These are phyloP conservation scores for Pterocarpus santalinus DNA, from an alignment of 306 rosid genomes.

Conservation along the genomic window DNA sequence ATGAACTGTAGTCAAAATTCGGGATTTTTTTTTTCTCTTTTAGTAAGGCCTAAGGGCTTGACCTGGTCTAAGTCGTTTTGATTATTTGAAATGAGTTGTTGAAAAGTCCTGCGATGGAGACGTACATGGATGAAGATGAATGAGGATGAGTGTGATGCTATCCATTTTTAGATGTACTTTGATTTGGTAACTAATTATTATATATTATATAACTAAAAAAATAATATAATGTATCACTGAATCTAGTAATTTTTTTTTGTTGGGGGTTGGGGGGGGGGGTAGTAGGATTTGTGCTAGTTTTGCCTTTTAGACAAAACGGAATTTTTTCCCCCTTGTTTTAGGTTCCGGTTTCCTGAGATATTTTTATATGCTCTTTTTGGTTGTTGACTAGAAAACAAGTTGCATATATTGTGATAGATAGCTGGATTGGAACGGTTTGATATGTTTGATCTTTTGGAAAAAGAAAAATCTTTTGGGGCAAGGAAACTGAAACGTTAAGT, in stretches of 20 bases:
- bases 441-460: neutral
- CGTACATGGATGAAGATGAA: neutral
- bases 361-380: neutral
- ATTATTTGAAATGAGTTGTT: conserved; percentile 28
- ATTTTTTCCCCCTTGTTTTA: neutral
- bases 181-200: conserved; percentile 10
- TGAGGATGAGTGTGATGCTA: neutral
- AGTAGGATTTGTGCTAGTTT: conserved; percentile 23
- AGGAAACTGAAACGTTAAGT: neutral
- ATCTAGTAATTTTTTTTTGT: conserved; percentile 2
- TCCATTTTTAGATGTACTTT: conserved; percentile 21
- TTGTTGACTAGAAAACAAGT: neutral
- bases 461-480: neutral
- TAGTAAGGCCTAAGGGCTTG: neutral
- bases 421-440: neutral
- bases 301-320: conserved; percentile 13
- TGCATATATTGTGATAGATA: neutral
- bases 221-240: conserved; percentile 8
- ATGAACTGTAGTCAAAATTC: neutral
- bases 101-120: conserved; percentile 15
- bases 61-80: conserved; percentile 6
- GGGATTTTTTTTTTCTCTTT: neutral
- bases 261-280: neutral
- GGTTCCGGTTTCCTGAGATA: neutral
- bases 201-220: neutral